A percentile compares a stretch with the other conserved stretches of the same genome.
Evolutionary conservation across 1,139 yeast genomes (phyloP).

Genomic region (Candida gigantensis): DNA sequence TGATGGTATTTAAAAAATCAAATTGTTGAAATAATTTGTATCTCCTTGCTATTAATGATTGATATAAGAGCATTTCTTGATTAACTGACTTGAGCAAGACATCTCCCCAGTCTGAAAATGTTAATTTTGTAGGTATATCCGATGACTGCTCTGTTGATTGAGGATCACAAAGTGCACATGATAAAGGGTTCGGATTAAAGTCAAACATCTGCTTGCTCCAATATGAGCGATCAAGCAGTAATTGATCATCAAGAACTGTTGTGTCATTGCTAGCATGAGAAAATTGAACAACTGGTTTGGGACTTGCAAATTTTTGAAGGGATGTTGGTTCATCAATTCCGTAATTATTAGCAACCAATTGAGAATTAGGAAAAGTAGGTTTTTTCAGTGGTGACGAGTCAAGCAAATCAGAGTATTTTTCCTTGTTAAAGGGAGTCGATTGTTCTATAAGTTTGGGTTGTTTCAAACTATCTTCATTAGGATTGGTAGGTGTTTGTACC

Average conservation of each 20-base stretch:
- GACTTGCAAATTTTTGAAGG: no score
- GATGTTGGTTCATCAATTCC: no score
- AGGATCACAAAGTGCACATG: neutral
- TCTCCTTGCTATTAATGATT: constrained; percentile 23
- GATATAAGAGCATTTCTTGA: constrained; percentile 1
- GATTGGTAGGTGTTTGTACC: no score
- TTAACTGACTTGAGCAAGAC: neutral
- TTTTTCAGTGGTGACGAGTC: no score
- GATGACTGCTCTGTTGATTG: neutral
- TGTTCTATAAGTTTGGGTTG: neutral
- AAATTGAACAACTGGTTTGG: neutral
- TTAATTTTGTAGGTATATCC: neutral
- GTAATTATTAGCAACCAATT: no score
- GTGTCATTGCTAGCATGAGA: constrained; percentile 1
- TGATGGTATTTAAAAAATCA: constrained; percentile 20
- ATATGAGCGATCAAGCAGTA: neutral
- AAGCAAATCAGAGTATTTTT: no score
- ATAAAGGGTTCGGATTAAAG: neutral
- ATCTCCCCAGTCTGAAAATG: constrained; percentile 1
- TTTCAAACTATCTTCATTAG: no score
- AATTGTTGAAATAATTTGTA: constrained; percentile 39
- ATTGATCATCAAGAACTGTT: neutral
- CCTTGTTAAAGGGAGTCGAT: neutral
- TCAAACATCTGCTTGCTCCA: neutral
- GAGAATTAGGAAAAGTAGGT: no score